These are phyloP conservation scores for Fomitopsis serialis DNA, from an alignment of 768 basidiomycete genomes.

Conservation along the genomic window DNA sequence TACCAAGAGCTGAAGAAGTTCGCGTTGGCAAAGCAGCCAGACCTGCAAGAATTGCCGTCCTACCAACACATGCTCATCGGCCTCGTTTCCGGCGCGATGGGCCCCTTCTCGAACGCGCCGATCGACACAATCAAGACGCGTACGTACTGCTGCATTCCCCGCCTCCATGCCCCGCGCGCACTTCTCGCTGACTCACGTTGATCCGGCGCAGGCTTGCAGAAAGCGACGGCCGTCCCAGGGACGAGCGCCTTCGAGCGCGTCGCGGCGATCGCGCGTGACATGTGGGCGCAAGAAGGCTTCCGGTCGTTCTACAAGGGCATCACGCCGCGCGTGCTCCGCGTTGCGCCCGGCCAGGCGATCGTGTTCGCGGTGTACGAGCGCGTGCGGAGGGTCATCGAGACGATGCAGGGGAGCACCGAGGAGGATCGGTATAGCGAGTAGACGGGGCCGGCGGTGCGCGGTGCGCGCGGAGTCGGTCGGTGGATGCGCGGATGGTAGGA, in stretches of 20 bases:
- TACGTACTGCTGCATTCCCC: slow-evolving; percentile 30
- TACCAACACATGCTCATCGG: slow-evolving; percentile 97
- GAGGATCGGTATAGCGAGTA: slow-evolving; percentile 69
- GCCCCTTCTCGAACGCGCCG: slow-evolving; percentile 96
- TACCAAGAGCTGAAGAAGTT: slow-evolving; percentile 95
- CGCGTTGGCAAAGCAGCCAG: slow-evolving; percentile 74
- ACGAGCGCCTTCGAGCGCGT: slow-evolving; percentile 79
- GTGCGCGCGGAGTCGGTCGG: too few relatives aligned
- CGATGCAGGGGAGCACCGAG: slow-evolving; percentile 47
- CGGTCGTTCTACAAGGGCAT: slow-evolving; percentile 97
- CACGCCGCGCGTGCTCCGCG: slow-evolving; percentile 91
- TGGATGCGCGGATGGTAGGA: too few relatives aligned
- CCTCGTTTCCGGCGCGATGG: slow-evolving; percentile 94
- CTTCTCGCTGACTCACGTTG: not conserved
- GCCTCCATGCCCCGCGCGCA: not conserved
- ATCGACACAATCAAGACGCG: slow-evolving; percentile 95
- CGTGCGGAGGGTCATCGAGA: slow-evolving; percentile 72
- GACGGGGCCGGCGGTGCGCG: not conserved
- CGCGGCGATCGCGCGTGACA: slow-evolving; percentile 74
- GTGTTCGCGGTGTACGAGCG: slow-evolving; percentile 97
- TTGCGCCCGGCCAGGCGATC: slow-evolving; percentile 95
- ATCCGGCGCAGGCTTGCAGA: slow-evolving; percentile 65
- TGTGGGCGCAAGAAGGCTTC: slow-evolving; percentile 90
- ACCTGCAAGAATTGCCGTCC: slow-evolving; percentile 74
- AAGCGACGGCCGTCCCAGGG: slow-evolving; percentile 67